Base-by-base conservation (phyloP, 257 asterid genomes). In the Echites panduratus region DNA sequence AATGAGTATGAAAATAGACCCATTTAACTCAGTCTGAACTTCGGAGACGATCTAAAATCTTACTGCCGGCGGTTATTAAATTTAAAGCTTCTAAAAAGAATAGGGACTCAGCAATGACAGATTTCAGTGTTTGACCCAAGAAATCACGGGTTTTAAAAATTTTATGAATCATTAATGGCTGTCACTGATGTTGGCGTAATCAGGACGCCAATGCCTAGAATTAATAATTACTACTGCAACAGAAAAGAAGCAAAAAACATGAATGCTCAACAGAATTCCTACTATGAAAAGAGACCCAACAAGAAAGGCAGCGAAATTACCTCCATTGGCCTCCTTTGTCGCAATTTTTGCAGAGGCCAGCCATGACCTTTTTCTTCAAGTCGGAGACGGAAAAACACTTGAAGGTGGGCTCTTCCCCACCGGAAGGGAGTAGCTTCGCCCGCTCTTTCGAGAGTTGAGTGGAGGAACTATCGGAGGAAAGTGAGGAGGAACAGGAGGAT, bases 381-480 rank as follows among this genome's bases (percentile, higher is more conserved):
- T 88, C 98, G 11, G 89, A 80, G 1, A 90, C 90, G 13, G 97
- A 90, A 24, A 92, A 90, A 72, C 98, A 92, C 73, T 82, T 90
- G 82, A 90, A 86, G 19, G 82, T 81, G 50, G 95, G 79, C 43
- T 85, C 93, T 56, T 72, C 96, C 73, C 64, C 35, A 2, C 80
- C 81, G 62, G 87, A 79, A n/a, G 93, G 83, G 0, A 95, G 93
- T 32, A 90, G 96, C 89, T 84, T 90, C 70, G 82, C 88, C 62
- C 87, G 83, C 81, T 89, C 97, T 76, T 81, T 83, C 7, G 95
- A 84, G 1, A 85, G 79, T 78, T 83, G 94, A 2, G 82, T 57
- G 54, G 97, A 90, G 78, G 76, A 70, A 20, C 73, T 80, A 26
- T 94, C 97, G 72, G 96, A 87, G 20, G 88, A 88, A 0, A 78